phyloP scores from a whole-genome alignment of 495 filamentous ascomycete genomes.

The Podospora conica region DNA sequence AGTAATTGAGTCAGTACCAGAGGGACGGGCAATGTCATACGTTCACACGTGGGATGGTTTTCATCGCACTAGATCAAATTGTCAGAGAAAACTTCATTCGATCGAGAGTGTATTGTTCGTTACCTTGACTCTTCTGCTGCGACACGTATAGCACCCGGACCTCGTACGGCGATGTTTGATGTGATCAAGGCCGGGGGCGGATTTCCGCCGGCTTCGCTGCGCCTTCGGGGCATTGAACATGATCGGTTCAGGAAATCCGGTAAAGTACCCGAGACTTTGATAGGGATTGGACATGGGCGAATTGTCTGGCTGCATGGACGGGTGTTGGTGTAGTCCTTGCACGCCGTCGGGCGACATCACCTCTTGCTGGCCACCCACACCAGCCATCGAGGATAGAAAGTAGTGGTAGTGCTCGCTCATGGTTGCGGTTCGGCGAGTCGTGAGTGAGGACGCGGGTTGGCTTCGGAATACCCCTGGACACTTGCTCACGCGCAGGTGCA shows the following conservation, averaged over 20 bases:
- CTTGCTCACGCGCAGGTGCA: neutral
- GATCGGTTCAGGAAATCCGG: conserved; percentile 41
- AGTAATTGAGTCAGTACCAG: conserved; percentile 15
- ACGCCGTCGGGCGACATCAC: conserved; percentile 31
- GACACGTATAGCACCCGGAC: conserved; percentile 92
- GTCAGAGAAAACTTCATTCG: conserved; percentile 8
- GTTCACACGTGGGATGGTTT: conserved; percentile 76
- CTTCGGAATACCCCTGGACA: neutral
- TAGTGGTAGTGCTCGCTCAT: conserved; percentile 49
- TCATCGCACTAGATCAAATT: conserved; percentile 66
- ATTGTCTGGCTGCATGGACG: conserved; percentile 23
- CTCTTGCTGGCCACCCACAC: conserved; percentile 33
- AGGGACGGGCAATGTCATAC: conserved; percentile 40
- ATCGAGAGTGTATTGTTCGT: neutral
- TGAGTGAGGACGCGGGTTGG: neutral
- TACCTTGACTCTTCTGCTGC: conserved; percentile 85
- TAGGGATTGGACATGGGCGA: conserved; percentile 35
- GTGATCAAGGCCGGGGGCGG: conserved; percentile 59
- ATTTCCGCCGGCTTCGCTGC: conserved; percentile 51
- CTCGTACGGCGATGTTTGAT: conserved; percentile 92
- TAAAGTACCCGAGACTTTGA: conserved; percentile 40
- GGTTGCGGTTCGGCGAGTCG: neutral
- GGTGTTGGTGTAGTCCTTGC: conserved; percentile 30
- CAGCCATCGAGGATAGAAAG: conserved; percentile 41
- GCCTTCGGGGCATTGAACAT: conserved; percentile 47